Evolutionary conservation across 805 yeast species (phyloP).

Genomic region (Limtongozyma cylindracea): DNA sequence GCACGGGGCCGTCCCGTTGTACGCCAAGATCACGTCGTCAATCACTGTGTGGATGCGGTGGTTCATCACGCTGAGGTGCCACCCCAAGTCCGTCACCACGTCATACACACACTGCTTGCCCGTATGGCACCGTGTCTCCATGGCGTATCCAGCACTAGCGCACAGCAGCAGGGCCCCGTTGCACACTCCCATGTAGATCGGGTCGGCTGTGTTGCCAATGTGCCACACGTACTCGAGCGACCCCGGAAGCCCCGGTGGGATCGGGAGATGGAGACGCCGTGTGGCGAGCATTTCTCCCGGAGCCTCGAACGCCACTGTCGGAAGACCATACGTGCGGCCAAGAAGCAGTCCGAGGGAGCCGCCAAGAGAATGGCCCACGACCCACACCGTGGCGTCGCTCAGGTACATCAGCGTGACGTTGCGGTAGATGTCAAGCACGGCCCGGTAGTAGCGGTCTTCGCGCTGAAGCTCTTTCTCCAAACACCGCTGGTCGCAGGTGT

Average conservation of each 20-base stretch:
- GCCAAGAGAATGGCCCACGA: constrained; percentile 88
- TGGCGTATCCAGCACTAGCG: constrained; percentile 82
- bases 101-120: constrained; percentile 79
- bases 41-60: constrained; percentile 84
- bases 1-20: constrained; percentile 62
- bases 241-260: constrained; percentile 72
- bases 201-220: constrained; percentile 92
- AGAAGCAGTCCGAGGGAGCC: constrained; percentile 63
- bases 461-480: constrained; percentile 50
- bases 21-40: constrained; percentile 45
- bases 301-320: constrained; percentile 77
- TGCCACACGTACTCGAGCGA: constrained; percentile 79
- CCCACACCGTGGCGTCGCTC: constrained; percentile 43
- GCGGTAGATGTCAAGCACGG: constrained; percentile 50
- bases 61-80: constrained; percentile 72
- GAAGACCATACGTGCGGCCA: constrained; percentile 77
- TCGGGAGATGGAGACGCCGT: constrained; percentile 65
- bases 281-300: constrained; percentile 83
- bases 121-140: constrained; percentile 90
- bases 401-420: constrained; percentile 51
- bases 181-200: constrained; percentile 89
- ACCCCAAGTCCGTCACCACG: constrained; percentile 69
- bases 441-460: constrained; percentile 63
- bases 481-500: constrained; percentile 76
- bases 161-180: constrained; percentile 83